Conservation (phyloP, 257 asterid genomes). For the Forsythia viridissima region DNA sequence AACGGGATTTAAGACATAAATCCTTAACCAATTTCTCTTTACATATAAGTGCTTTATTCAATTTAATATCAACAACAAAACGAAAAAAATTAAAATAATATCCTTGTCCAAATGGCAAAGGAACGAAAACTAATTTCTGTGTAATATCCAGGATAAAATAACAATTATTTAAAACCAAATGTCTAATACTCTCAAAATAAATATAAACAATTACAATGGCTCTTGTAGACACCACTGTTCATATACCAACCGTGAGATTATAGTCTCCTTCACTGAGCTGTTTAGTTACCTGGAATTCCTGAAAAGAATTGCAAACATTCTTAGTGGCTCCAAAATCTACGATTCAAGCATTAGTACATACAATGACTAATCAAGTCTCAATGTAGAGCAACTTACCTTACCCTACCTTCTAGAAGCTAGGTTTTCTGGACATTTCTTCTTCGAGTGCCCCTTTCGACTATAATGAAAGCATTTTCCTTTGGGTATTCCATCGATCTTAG, state of each 20-base stretch:
- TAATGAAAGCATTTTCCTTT: background rate
- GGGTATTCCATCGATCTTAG: background rate
- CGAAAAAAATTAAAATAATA: no score
- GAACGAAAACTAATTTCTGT: no score
- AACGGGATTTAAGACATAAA: no score
- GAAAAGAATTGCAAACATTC: background rate
- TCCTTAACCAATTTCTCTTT: no score
- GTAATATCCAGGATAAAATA: no score
- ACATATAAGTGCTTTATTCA: no score
- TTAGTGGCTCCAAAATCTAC: background rate
- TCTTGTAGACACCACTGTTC: background rate
- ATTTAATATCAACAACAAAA: no score
- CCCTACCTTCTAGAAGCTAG: background rate
- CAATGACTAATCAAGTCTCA: background rate
- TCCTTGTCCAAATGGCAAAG: no score
- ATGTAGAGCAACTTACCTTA: background rate
- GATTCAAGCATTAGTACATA: no score
- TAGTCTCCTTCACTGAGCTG: background rate
- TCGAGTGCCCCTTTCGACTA: background rate
- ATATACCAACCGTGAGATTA: background rate
- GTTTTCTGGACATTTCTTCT: background rate
- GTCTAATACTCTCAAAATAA: no score
- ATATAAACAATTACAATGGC: no score
- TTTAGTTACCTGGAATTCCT: background rate
- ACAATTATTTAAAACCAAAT: no score